Evolutionary conservation across 2,329 filamentous ascomycete genomes (phyloP), one percentile per base, ranked within the genome.

Genomic region (Metarhizium brunneum): DNA sequence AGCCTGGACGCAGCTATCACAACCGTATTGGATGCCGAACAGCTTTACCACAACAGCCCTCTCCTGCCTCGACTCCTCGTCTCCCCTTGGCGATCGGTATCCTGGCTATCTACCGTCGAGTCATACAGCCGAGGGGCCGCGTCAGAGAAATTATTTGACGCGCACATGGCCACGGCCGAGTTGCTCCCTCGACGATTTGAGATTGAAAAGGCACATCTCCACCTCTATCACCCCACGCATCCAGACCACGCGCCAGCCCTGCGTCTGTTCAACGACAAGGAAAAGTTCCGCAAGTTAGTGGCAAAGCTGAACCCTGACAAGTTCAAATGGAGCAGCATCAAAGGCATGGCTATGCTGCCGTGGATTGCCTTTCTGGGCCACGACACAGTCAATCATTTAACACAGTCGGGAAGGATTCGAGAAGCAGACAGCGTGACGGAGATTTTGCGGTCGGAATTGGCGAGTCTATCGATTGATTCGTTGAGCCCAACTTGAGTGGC

Each of bases 31-130:
- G 70, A 74, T 35, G 80, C 74, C 1, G 74, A 77, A 50, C 61
- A 72, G 25, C 66, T 76, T 42, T 73, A 77, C 57, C 66, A 69
- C 32, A 56, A 59, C 4, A 71, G 67, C 36, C 65, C 64, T 4
- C 64, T 69, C 1, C 70, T 73, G 1, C 67, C 69, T 3, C 56
- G 65, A 2, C 64, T 72, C 16, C 59, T 82, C 6, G 64, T 72
- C 29, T 62, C 63, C 1, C 68, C 75, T 0, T 84, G 80, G 81
- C 64, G 66, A 2, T 63, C 62, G 6, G 67, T 83, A 1, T 79
- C 79, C 1, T 80, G 75, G 76, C 63, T 71, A 20, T 78, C 80
- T 0, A 83, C 80, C 0, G 75, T 81, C 10, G 71, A 78, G 47
- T 73, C 76, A 2, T 76, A 73, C 63, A 70, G 73, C 59, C 69